Base-by-base conservation (phyloP, 2,329 filamentous ascomycete species). In the Colletotrichum sp. region DNA sequence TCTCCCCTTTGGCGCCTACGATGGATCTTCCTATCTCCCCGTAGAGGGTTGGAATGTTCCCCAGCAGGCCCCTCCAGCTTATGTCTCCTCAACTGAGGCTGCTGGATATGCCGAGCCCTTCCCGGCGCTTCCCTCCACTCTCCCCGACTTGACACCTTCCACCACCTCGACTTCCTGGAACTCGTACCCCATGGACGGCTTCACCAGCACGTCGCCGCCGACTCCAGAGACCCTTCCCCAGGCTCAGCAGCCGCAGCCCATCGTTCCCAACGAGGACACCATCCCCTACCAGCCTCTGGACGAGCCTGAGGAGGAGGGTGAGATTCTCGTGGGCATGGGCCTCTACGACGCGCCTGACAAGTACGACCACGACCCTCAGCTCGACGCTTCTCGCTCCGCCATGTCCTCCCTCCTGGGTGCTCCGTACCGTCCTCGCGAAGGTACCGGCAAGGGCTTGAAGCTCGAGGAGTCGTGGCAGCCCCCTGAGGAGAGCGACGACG, bases 311-410 rank as follows among this genome's bases (percentile, higher is more conserved):
- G 91, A 92, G 32, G 87, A 90, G 16, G 93, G 92, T 49, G 94
- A 96, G 80, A 93, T 95, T 76, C 88, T 96, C 3, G 89, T 96
- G n/a, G 95, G 95, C 24, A 93, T 97, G 90, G 95, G 95, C 1
- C 89, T 97, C 0, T 97, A 97, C 83, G 95, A 95, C 80, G 87
- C 91, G 6, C 94, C 94, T 0, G 93, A 93, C 71, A 90, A 91
- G 80, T 80, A 84, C 57, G 84, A 88, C 9, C 84, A 86, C 24
- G 89, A 90, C 71, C 85, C 88, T 34, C 85, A 88, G 67, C 82
- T 90, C 71, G 86, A 91, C 83, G 88, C 90, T 85, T 89, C 92
- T 84, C 83, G 88, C 66, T 88, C 88, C 7, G 90, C 89, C 30
- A 88, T 91, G 72, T 89, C 87, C 44, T 88, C 89, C 30, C 83